Base-by-base conservation (phyloP, 108 stramenopile species). In the Pseudonitzschia pungens region DNA sequence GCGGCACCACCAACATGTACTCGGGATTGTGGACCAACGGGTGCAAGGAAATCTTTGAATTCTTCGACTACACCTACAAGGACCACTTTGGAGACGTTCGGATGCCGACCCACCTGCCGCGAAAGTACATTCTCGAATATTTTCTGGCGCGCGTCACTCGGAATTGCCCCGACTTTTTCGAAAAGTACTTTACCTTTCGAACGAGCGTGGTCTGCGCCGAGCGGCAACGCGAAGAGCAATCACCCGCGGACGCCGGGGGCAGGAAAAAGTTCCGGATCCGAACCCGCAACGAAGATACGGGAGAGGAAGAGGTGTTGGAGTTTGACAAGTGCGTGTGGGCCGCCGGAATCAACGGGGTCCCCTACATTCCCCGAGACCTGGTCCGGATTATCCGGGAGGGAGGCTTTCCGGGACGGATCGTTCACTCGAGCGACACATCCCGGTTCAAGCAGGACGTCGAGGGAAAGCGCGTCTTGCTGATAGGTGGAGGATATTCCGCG, bases 321-420 rank as follows among this genome's bases (percentile, higher is more conserved):
- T 90, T 80, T 77, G 89, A 90, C 45, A 81, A 81, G 48, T 86
- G 85, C 69, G 77, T 90, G 21, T 90, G 89, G 89, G 84, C 89
- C 16, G 83, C 68, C 21, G 89, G 89, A 12, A 36, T 53, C 8
- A 84, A 90, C 69, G 79, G 84, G 0, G 41, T 28, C 16, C 77
- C 75, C 21, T 56, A 44, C 1, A 86, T 87, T 12, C 89, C 89
- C 0, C 4, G 33, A 15, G 29, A 54, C 21, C 22, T 57, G 48
- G 29, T 22, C 14, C n/a, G 69, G 16, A 0, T 75, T 4, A 59
- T 75, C 22, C 16, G 20, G 20, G 24, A 24, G 22, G 54, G 54
- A 8, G 21, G 54, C n/a, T 24, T 40, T 11, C 44, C 24, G 5
- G 41, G 59, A 10, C 2, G 22, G 54, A 24, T 55, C 22, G 45